These are phyloP conservation scores for Torulaspora globosa DNA, from an alignment of 1,139 yeast genomes.

Conservation along the genomic window DNA sequence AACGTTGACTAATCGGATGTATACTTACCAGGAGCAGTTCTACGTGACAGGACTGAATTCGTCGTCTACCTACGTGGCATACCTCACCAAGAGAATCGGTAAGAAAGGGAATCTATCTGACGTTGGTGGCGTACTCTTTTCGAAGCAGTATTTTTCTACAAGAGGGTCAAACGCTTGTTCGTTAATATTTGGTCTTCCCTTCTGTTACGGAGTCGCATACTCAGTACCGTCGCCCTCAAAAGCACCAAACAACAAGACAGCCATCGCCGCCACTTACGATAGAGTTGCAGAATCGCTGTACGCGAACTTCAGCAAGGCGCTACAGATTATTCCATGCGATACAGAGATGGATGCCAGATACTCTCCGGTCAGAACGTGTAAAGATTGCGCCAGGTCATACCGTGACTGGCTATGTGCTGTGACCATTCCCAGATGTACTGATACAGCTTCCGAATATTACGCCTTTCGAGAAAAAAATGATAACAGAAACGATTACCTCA, in stretches of 20 bases:
- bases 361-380: slow-evolving; percentile 71
- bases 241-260: slow-evolving; percentile 25
- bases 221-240: slow-evolving; percentile 65
- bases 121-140: slow-evolving; percentile 65
- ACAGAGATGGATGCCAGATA: slow-evolving; percentile 62
- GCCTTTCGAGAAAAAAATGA: slow-evolving; percentile 45
- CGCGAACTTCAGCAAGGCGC: slow-evolving; percentile 65
- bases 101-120: slow-evolving; percentile 40
- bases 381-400: slow-evolving; percentile 67
- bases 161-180: slow-evolving; percentile 58
- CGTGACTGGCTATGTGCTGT: slow-evolving; percentile 89
- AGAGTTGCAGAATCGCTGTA: slow-evolving; percentile 53
- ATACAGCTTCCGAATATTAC: slow-evolving; percentile 47
- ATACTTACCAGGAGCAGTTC: slow-evolving; percentile 55
- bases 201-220: slow-evolving; percentile 80
- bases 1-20: slow-evolving; percentile 48
- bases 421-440: slow-evolving; percentile 81
- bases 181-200: slow-evolving; percentile 65
- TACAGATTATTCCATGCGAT: slow-evolving; percentile 76
- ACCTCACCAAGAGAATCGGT: slow-evolving; percentile 46
- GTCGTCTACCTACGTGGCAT: slow-evolving; percentile 63
- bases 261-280: slow-evolving; percentile 54
- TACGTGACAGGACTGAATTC: slow-evolving; percentile 57
- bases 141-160: slow-evolving; percentile 59
- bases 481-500: slow-evolving; percentile 61